phyloP scores from a whole-genome alignment of 2,329 filamentous ascomycete species.

The Escovopsis weberi region DNA sequence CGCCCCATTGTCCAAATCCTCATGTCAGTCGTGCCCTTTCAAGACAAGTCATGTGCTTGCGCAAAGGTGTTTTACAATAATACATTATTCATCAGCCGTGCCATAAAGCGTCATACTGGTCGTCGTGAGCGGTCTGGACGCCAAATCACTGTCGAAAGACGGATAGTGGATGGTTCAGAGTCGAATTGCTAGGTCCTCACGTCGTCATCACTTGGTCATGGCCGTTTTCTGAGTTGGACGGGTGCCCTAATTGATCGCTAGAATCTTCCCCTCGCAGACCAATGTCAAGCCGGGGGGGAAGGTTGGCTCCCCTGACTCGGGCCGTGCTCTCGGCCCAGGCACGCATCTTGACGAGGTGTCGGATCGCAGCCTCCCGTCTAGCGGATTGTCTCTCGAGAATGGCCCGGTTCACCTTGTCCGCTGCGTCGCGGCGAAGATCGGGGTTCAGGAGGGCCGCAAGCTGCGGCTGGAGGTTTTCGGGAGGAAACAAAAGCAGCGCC shows the following conservation, averaged over 20 bases:
- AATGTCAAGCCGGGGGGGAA: constrained; percentile 22
- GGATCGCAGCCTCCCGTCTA: constrained; percentile 66
- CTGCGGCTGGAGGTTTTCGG: constrained; percentile 63
- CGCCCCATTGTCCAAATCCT: too few species aligned
- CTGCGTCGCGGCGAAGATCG: constrained; percentile 67
- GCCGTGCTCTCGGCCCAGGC: constrained; percentile 69
- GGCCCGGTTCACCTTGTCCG: constrained; percentile 75
- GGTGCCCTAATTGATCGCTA: constrained; percentile 12
- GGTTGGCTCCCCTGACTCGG: constrained; percentile 16
- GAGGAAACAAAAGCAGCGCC: constrained; percentile 76
- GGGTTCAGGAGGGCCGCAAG: constrained; percentile 67
- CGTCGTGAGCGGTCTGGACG: too few species aligned
- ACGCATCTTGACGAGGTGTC: constrained; percentile 65
- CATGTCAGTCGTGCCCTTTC: too few species aligned
- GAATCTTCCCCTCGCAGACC: constrained; percentile 24
- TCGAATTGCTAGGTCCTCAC: constrained; percentile 13
- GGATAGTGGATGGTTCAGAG: too few species aligned
- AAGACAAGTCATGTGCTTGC: too few species aligned
- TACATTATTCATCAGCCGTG: not conserved
- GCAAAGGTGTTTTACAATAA: not conserved
- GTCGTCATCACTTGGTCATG: constrained; percentile 39
- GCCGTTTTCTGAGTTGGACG: constrained; percentile 21
- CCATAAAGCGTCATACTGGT: not conserved
- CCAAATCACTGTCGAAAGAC: too few species aligned
- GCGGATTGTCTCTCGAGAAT: constrained; percentile 62